Base-by-base conservation (phyloP, 805 yeast genomes). In the Saturnispora silvae region DNA sequence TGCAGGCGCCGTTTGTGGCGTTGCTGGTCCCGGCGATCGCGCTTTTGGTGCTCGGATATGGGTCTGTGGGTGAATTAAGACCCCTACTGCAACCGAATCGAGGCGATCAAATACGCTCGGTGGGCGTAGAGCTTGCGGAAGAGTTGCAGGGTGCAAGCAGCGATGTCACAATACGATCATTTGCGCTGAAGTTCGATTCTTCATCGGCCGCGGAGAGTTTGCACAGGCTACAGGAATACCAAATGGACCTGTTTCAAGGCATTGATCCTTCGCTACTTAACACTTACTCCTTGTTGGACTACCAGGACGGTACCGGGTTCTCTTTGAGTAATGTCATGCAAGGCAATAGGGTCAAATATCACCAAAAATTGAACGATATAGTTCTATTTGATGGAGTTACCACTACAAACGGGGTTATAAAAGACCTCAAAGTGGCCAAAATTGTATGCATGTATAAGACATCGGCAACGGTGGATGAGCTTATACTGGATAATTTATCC, bases 331-430 rank as follows among this genome's bases (percentile, higher is more conserved):
- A n/a, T n/a, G n/a, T n/a, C n/a, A n/a, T 46, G 8, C 52, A 51
- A 9, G 44, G 34, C 6, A 45, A 40, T 37, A 50, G 52, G 31
- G 45, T 37, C n/a, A 35, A 41, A 5, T 53, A 54, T 2, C 20
- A 25, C 2, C 28, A 53, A 13, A 57, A 53, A 0, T 37, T 60
- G 11, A 30, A 45, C 1, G 50, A 53, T 22, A 40, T 54, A 4
- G 52, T 56, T 6, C 40, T 65, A 18, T 53, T 67, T 17, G 51
- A 66, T 1, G 70, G 67, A 0, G 50, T 63, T 1, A 51, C 54
- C 20, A 64, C 60, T 43, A 57, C 63, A 4, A 68, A 69, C 45
- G 74, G 75, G 0, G 37, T 65, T 3, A 53, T 67, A 5, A 56
- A 53, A 36, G 56, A 20, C n/a, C 14, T 32, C 11, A 15, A 6